Base-by-base conservation (phyloP, 176 grass and related monocot species). In the Thinopyrum elongatum region DNA sequence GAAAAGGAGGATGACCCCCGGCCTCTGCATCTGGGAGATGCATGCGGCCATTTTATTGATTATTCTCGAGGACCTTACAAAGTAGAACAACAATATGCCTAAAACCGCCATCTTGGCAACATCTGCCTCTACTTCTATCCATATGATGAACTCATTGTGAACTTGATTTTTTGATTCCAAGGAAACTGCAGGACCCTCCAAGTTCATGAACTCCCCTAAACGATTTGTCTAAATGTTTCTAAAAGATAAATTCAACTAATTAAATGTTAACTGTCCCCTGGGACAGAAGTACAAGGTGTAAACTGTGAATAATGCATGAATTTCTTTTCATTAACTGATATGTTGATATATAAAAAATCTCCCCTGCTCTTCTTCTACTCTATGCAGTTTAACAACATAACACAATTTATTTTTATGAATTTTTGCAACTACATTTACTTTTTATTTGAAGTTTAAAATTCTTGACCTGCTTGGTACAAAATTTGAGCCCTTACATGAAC, bases 211-310 rank as follows among this genome's bases (percentile, higher is more conserved):
- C 58, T 71, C 23, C 16, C 34, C 6, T 66, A 58, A 22, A n/a
- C 0, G 41, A 72, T 25, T 47, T 47, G 4, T 47, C 44, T 15
- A 13, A 60, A 72, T 58, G 53, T 22, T 58, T 58, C 53, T 58
- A 58, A 13, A 47, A 61, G 3, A 31, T 21, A 58, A 26, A 65
- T 53, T 65, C 17, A 25, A 44, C 16, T 19, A 25, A 55, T 19
- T 71, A 21, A 78, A 74, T 51, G 29, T 12, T 34, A 85, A 73
- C 41, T 47, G 58, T 35, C 15, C 10, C 27, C 65, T 65, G 55
- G 30, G n/a, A 65, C 64, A 41, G 34, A 86, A 70, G 33, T 82
- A 82, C 13, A 76, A 58, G 61, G 63, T 70, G 41, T 8, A 46
- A 46, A 74, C 12, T 46, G n/a, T 8, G 29, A 19, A 69, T 4